phyloP scores from a whole-genome alignment of 805 yeast species.

The Metschnikowia corniflorae region DNA sequence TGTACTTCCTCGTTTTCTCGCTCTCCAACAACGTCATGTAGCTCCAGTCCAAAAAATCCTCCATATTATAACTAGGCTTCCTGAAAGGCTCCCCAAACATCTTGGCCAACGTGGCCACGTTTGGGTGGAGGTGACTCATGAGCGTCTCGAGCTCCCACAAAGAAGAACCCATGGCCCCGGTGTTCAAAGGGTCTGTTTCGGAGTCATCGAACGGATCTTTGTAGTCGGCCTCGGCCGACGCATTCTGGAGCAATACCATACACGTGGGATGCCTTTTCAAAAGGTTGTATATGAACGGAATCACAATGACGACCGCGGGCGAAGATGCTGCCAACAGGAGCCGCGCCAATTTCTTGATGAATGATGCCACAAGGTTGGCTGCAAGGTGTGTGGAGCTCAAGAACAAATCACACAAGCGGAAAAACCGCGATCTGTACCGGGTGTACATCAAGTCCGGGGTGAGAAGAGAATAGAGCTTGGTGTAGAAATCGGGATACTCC shows the following conservation, averaged over 20 bases:
- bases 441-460: slow-evolving; percentile 74
- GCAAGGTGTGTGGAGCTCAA: slow-evolving; percentile 85
- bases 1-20: slow-evolving; percentile 61
- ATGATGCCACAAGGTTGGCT: slow-evolving; percentile 78
- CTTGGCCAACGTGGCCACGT: slow-evolving; percentile 86
- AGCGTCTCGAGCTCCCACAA: slow-evolving; percentile 87
- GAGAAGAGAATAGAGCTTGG: slow-evolving; percentile 75
- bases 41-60: slow-evolving; percentile 92
- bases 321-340: slow-evolving; percentile 78
- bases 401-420: slow-evolving; percentile 82
- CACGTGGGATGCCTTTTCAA: slow-evolving; percentile 91
- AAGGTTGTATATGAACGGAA: slow-evolving; percentile 90
- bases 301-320: slow-evolving; percentile 77
- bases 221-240: slow-evolving; percentile 26
- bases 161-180: slow-evolving; percentile 80
- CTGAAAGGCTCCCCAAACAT: slow-evolving; percentile 87
- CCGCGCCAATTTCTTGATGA: slow-evolving; percentile 78
- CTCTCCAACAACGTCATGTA: slow-evolving; percentile 62
- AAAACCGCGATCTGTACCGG: slow-evolving; percentile 79
- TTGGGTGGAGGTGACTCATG: slow-evolving; percentile 88
- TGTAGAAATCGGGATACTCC: slow-evolving; percentile 88
- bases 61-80: slow-evolving; percentile 82
- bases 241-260: slow-evolving; percentile 78
- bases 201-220: slow-evolving; percentile 63
- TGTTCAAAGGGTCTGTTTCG: slow-evolving; percentile 71